Conservation (phyloP, 2,329 filamentous ascomycete species). For the Scedosporium boydii region DNA sequence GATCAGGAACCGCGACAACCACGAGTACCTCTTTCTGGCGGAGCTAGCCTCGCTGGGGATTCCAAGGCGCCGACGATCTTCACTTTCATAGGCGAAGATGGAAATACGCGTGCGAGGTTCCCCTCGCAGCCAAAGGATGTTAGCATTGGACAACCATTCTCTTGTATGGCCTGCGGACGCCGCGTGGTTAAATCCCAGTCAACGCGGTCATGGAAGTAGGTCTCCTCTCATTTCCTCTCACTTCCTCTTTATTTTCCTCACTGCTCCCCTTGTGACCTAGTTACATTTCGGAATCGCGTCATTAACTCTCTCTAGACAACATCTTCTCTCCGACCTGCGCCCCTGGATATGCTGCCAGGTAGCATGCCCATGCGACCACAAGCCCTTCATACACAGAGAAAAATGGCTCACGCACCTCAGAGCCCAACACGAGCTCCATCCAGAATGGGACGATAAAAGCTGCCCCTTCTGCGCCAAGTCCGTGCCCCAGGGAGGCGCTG, state of each 20-base stretch:
- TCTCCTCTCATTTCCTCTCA: too few species aligned
- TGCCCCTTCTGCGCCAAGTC: background rate
- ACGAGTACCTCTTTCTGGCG: background rate
- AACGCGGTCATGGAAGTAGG: background rate
- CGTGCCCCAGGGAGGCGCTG: background rate
- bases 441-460: background rate
- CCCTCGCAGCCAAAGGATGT: background rate
- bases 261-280: too few species aligned
- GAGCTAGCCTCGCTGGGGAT: background rate
- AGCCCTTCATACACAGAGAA: background rate
- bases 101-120: background rate
- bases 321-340: background rate
- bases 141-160: background rate
- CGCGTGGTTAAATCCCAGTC: background rate
- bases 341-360: background rate
- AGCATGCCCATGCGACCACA: background rate
- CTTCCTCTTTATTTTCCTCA: too few species aligned
- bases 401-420: background rate
- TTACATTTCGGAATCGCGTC: background rate
- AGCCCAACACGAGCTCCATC: background rate
- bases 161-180: background rate
- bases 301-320: background rate
- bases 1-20: background rate
- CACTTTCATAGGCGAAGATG: background rate
- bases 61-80: background rate